Conservation (phyloP, 176 grass and related monocot genomes). For the Cenchrus americanus region DNA sequence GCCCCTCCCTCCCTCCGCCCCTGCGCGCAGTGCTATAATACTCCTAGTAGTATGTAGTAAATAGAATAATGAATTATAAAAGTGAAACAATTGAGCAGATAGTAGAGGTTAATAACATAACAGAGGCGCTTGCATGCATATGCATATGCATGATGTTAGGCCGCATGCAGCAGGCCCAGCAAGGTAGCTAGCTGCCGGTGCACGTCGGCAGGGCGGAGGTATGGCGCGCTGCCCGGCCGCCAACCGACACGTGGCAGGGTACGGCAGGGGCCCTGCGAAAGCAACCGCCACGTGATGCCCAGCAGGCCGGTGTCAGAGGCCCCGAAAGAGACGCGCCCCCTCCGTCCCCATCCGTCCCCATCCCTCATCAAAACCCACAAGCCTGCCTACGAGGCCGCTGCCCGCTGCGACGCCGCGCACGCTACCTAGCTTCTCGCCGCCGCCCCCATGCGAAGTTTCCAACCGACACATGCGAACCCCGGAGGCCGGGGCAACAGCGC, state of each 20-base stretch:
- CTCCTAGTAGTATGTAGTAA: too few relatives aligned
- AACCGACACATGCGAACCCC: conserved; percentile 50
- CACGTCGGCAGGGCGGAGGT: conserved; percentile 52
- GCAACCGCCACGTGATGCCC: conserved; percentile 65
- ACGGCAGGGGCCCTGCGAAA: conserved; percentile 66
- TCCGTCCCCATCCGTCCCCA: conserved; percentile 15
- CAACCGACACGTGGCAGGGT: conserved; percentile 69
- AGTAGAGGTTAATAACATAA: too few relatives aligned
- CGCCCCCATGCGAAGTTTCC: conserved; percentile 55
- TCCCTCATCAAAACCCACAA: conserved; percentile 9
- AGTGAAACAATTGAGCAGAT: too few relatives aligned
- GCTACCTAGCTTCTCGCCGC: not conserved
- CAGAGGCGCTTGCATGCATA: too few relatives aligned
- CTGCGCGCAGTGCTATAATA: too few relatives aligned
- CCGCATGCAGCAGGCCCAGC: not conserved
- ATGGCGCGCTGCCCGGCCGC: conserved; percentile 38
- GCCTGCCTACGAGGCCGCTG: not conserved
- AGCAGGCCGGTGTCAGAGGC: conserved; percentile 72
- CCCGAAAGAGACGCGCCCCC: conserved; percentile 48
- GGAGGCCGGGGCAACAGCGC: not conserved
- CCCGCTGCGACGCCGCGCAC: not conserved
- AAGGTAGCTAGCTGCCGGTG: not conserved
- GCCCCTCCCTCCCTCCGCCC: too few relatives aligned
- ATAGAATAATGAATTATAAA: too few relatives aligned
- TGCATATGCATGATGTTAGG: not conserved